A percentile compares a stretch with the other conserved stretches of the same genome.
These are phyloP conservation scores for Lathyrus sativus DNA, from an alignment of 306 rosid genomes.

Conservation along the genomic window DNA sequence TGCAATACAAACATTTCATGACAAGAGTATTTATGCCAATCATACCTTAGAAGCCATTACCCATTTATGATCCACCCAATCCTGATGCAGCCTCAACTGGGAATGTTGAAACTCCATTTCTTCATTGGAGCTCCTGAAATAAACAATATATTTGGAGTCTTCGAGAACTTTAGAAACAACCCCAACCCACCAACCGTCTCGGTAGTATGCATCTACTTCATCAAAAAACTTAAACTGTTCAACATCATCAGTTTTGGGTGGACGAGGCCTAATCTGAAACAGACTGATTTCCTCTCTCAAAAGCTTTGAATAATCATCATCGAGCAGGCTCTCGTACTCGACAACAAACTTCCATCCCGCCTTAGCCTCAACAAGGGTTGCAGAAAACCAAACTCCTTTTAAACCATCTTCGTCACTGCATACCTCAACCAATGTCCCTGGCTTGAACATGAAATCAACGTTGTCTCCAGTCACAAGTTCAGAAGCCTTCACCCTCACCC, in stretches of 20 bases:
- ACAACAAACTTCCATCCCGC: not conserved
- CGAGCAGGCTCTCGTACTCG: constrained; percentile 48
- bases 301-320: constrained; percentile 42
- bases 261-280: constrained; percentile 62
- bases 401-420: constrained; percentile 66
- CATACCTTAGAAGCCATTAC: constrained; percentile 61
- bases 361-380: constrained; percentile 31
- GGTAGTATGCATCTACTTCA: constrained; percentile 60
- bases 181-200: constrained; percentile 87
- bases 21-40: no score
- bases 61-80: constrained; percentile 66
- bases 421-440: constrained; percentile 60
- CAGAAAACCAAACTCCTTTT: constrained; percentile 51
- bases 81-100: constrained; percentile 58
- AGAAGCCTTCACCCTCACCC: constrained; percentile 3
- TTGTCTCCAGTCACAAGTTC: constrained; percentile 11
- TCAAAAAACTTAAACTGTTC: constrained; percentile 46
- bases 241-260: constrained; percentile 39
- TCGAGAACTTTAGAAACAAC: constrained; percentile 51
- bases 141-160: constrained; percentile 52
- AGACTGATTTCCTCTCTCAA: constrained; percentile 55
- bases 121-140: constrained; percentile 50
- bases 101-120: constrained; percentile 48
- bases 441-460: constrained; percentile 25
- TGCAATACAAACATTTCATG: no score